Percentiles rank a stretch among this genome's conserved stretches.
Evolutionary conservation across 768 basidiomycete genomes (phyloP).

Genomic region (Tulasnella sp.): DNA sequence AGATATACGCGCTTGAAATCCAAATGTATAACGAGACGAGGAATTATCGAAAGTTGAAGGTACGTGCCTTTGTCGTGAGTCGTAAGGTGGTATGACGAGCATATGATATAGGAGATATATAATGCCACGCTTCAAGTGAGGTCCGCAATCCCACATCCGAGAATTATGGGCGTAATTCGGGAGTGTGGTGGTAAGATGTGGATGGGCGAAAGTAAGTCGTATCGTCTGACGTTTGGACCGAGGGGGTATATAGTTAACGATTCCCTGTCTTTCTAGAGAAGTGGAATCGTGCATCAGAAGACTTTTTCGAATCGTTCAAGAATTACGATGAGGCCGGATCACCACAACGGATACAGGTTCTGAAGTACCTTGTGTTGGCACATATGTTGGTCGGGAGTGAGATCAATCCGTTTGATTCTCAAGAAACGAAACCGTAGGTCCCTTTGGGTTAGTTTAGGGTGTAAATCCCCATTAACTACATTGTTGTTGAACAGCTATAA

Average conservation of each 20-base stretch:
- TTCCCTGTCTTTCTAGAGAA: too few relatives aligned
- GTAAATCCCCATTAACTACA: background rate
- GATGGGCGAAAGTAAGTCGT: slow-evolving; percentile 88
- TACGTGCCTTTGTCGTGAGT: slow-evolving; percentile 23
- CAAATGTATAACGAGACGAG: slow-evolving; percentile 98
- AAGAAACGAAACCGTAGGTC: slow-evolving; percentile 93
- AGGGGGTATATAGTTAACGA: background rate
- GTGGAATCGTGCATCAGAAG: slow-evolving; percentile 93
- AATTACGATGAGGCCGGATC: slow-evolving; percentile 98
- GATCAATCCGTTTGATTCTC: slow-evolving; percentile 98
- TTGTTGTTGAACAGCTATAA: slow-evolving; percentile 58
- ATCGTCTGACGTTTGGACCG: background rate
- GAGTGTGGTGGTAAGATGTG: slow-evolving; percentile 99
- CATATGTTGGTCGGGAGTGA: slow-evolving; percentile 98
- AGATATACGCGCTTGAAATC: slow-evolving; percentile 96
- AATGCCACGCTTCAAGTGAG: slow-evolving; percentile 86
- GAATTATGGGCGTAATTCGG: slow-evolving; percentile 98
- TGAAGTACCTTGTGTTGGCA: slow-evolving; percentile 94
- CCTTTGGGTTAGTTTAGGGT: background rate
- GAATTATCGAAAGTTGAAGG: slow-evolving; percentile 94
- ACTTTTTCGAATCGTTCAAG: slow-evolving; percentile 97
- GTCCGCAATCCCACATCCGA: slow-evolving; percentile 93
- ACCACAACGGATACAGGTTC: slow-evolving; percentile 89
- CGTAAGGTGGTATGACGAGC: background rate
- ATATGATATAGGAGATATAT: slow-evolving; percentile 69